Base-by-base conservation (phyloP, 2,329 filamentous ascomycete genomes). In the Trichoderma cornu-damae region DNA sequence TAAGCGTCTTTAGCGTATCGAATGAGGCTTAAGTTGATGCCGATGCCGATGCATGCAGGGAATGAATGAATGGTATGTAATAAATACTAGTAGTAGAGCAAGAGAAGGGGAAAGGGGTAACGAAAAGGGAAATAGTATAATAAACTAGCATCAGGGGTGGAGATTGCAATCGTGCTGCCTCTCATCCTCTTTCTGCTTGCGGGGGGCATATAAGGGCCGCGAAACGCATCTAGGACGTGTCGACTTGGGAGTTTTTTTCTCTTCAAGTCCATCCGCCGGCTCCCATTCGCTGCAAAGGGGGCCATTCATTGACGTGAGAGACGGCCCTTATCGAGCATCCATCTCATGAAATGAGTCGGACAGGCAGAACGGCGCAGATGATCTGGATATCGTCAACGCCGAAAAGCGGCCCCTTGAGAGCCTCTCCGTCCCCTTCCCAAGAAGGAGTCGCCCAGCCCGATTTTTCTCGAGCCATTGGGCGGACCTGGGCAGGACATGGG, bases 21-120 rank as follows among this genome's bases (percentile, higher is more conserved):
- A 28, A 38, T 38, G 40, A 55, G 51, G 42, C 24, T 47, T 46
- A 54, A 47, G 51, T 37, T 55, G 51, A 37, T 44, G 30, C 30
- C 8, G 26, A 34, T 37, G 51, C 51, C 51, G 42, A 38, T 47
- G 42, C 22, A 28, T 37, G 40, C 51, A 47, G 42, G 51, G 51
- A 53, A 32, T 35, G 16, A n/a, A 16, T 28, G 5, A 7, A 24
- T 18, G 28, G 26, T 20, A 32, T 22, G 42, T 37, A 32, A 54
- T 54, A 46, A 46, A 44, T 54, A n/a, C n/a, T n/a, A n/a, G n/a
- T n/a, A n/a, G n/a, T n/a, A 44, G 51, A 35, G 35, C 22, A 26
- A 20, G 20, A 24, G 50, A 44, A 30, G 30, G 28, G 42, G 42
- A 55, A 46, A 55, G 51, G 51, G 51, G 51, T 30, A 47, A 38